Percentiles rank a stretch among this genome's conserved stretches.
These are phyloP conservation scores for Penicillium hesseltinei DNA, from an alignment of 2,329 filamentous ascomycete species.

Conservation along the genomic window DNA sequence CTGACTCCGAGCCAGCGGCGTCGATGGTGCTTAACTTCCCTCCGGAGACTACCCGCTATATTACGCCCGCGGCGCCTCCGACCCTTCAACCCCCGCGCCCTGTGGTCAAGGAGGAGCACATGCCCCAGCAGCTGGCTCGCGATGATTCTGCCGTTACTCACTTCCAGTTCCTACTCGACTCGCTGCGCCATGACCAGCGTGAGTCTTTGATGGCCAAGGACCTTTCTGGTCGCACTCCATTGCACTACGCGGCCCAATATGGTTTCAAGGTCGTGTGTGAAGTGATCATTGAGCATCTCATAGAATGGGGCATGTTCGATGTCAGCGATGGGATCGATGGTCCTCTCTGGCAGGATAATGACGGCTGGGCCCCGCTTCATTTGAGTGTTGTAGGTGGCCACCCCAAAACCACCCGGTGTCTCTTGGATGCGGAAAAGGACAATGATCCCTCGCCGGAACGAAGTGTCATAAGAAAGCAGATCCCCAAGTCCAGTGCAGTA, in stretches of 20 bases:
- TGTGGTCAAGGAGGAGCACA: constrained; percentile 65
- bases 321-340: constrained; percentile 83
- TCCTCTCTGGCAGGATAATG: constrained; percentile 83
- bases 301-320: constrained; percentile 83
- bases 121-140: constrained; percentile 58
- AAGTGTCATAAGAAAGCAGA: constrained; percentile 63
- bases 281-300: constrained; percentile 82
- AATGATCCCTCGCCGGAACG: constrained; percentile 62
- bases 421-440: constrained; percentile 80
- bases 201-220: constrained; percentile 67
- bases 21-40: constrained; percentile 52
- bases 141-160: constrained; percentile 76
- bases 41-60: constrained; percentile 65
- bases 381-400: constrained; percentile 91
- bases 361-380: constrained; percentile 88
- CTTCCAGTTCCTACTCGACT: constrained; percentile 62
- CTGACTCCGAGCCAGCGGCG: constrained; percentile 52
- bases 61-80: constrained; percentile 74
- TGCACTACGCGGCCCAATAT: constrained; percentile 94
- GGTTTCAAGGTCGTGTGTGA: constrained; percentile 90
- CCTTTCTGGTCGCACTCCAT: constrained; percentile 74
- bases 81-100: constrained; percentile 60
- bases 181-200: constrained; percentile 66
- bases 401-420: constrained; percentile 74
- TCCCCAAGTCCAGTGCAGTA: constrained; percentile 82